Conservation (phyloP, 2,329 filamentous ascomycete species). For the Aureobasidium lini region DNA sequence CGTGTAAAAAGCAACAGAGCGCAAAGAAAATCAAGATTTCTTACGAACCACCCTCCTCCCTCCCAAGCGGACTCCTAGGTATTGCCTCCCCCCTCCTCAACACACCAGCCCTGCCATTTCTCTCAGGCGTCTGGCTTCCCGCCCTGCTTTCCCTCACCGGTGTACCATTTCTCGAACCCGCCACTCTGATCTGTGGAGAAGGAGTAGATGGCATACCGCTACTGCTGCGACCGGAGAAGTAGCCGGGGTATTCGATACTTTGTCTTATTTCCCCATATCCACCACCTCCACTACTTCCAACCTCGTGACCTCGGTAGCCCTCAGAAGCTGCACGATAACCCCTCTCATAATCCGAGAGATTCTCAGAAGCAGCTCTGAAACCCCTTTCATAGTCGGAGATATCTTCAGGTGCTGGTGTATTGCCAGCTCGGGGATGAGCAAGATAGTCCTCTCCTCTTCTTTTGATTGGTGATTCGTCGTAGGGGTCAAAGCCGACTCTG, state of each 20-base stretch:
- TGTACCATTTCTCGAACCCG: neutral
- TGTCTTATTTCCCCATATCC: neutral
- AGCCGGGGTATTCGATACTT: constrained; percentile 2
- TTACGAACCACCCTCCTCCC: neutral
- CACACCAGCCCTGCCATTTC: neutral
- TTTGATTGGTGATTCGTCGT: constrained; percentile 64
- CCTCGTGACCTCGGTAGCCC: neutral
- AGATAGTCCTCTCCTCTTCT: constrained; percentile 59
- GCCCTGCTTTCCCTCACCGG: neutral
- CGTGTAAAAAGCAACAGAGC: too few relatives aligned
- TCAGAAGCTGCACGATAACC: neutral
- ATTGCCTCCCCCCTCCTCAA: constrained; percentile 13
- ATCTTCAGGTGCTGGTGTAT: neutral
- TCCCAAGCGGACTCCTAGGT: constrained; percentile 14
- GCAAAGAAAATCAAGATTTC: neutral
- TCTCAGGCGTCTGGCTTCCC: neutral
- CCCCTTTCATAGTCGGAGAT: neutral
- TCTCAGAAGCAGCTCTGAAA: neutral
- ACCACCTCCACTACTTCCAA: neutral
- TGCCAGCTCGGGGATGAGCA: constrained; percentile 28
- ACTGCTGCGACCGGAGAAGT: neutral
- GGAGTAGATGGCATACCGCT: constrained; percentile 19
- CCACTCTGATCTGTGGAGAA: constrained; percentile 16
- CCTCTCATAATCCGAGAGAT: neutral
- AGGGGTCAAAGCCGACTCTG: constrained; percentile 63